Evolutionary conservation across 2,329 filamentous ascomycete genomes (phyloP), one percentile per base, ranked within the genome.

Genomic region (Rhynchosporium agropyri): DNA sequence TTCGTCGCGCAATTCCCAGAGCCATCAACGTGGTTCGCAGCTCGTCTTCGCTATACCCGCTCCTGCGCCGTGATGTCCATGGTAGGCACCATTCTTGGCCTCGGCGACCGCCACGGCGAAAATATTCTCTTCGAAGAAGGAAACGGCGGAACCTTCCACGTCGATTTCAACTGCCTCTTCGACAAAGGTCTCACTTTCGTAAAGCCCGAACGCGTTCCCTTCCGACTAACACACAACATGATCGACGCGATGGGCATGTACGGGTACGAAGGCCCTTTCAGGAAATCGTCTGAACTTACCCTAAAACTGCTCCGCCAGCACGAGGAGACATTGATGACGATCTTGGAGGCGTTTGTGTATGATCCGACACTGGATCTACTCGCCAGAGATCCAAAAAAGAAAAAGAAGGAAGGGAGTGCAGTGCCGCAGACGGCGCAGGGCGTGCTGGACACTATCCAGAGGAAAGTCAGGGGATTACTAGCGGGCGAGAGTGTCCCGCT

Each of bases 1-100:
- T 99, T 99, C 76, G 86, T 95, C 26, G 90, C 96, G 70, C 92
- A 92, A 70, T 99, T 97, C 74, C 92, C 95, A 0, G 92, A 96
- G 73, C 93, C 96, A 3, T 91, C 91, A 12, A 83, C 89, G 1
- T 99, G 95, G 95, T 96, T 99, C 76, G 84, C 87, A 2, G 93
- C 94, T 9, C 86, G 95, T 7, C 82, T 98, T 50, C 86, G 88
- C 53, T 99, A 98, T 77, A 96, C 95, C 2, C 87, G 95, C 3
- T 96, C 95, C 0, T 94, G 91, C 72, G 95, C 96, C 10, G 95
- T 99, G 69, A 99, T 99, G 93, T 97, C 92, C n/a, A 99, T 99
- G 85, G 92, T 97, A 4, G 95, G 95, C 56, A 96, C 96, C 62
- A 93, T 98, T 55, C 84, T 99, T 4, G 95, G 90, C 0, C 82